Evolutionary conservation across 768 basidiomycete species (phyloP), one percentile per base, ranked within the genome.

Genomic region (Mycena albidolilacea): DNA sequence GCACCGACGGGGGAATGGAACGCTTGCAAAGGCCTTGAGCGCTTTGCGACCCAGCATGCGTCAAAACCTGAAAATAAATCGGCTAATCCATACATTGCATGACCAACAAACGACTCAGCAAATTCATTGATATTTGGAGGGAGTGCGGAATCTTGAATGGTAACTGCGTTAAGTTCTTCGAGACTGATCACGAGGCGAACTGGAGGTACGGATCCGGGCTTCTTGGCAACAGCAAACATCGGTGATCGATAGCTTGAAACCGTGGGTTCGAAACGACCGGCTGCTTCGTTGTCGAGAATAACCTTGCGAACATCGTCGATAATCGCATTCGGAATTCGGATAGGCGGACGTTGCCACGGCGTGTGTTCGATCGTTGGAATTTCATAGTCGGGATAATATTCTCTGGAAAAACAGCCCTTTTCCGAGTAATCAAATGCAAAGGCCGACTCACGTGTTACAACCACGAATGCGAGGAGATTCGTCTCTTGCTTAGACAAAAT

Each of bases 101-200:
- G 30, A 30, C 30, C 3, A 3, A 30, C 3, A 3, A 30, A 30
- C 30, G 30, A 30, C 30, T 30, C 30, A 30, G 30, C 30, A 30
- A 30, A 30, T 30, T 30, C 30, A 30, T 30, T 30, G 30, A 30
- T 30, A 30, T 30, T 30, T 30, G 30, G 30, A 30, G 30, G 41
- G 12, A 43, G 41, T 43, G 72, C 74, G 1, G 82, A 55, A 39
- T 82, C 77, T 44, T 71, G 74, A 11, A 83, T 78, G 1, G 80
- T 79, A 0, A 84, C 78, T 3, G 74, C 76, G 69, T 86, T 86
- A 1, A 85, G 78, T 0, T 77, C 76, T 72, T 83, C 79, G 0
- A 84, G 74, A 60, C 79, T 79, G 39, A 81, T 75, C 0, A 86
- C 79, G 0, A 85, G 38, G 0, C 81, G 73, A 0, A 86, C 72